Evolutionary conservation across 2,329 filamentous ascomycete species (phyloP).

Genomic region (Xenoacremonium recifei): DNA sequence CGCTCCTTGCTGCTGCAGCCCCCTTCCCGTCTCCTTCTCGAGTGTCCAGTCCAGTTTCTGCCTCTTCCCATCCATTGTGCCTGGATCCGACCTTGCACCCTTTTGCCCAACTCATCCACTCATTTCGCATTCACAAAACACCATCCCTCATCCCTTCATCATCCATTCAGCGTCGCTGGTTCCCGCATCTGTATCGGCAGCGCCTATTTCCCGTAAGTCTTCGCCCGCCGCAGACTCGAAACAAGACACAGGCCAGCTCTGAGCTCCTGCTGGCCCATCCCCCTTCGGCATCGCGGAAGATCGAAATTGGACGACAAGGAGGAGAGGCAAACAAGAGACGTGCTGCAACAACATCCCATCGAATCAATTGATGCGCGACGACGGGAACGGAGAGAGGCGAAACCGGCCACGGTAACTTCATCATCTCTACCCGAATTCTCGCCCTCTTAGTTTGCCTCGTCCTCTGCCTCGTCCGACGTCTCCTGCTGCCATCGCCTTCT

Average conservation of each 20-base stretch:
- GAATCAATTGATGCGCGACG: conserved; percentile 9
- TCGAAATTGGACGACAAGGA: conserved; percentile 9
- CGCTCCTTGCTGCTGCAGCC: neutral
- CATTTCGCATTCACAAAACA: conserved; percentile 17
- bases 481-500: conserved; percentile 5
- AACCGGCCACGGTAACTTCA: neutral
- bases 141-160: conserved; percentile 21
- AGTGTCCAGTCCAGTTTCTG: neutral
- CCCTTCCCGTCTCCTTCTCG: neutral
- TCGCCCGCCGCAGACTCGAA: neutral
- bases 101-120: conserved; percentile 21
- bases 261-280: no score
- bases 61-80: neutral
- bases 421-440: conserved; percentile 1
- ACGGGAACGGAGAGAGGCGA: conserved; percentile 7
- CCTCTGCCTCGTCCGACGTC: conserved; percentile 6
- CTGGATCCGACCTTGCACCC: neutral
- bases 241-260: neutral
- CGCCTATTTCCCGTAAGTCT: conserved; percentile 22
- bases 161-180: conserved; percentile 15
- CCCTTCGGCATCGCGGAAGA: conserved; percentile 4
- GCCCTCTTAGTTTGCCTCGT: no score
- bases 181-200: conserved; percentile 1
- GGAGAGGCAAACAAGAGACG: conserved; percentile 12
- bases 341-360: conserved; percentile 11